Percentiles rank a stretch among this genome's conserved stretches.
Conservation (phyloP, 192 early-diverging fungal species). For the Glomus cerebriforme region DNA sequence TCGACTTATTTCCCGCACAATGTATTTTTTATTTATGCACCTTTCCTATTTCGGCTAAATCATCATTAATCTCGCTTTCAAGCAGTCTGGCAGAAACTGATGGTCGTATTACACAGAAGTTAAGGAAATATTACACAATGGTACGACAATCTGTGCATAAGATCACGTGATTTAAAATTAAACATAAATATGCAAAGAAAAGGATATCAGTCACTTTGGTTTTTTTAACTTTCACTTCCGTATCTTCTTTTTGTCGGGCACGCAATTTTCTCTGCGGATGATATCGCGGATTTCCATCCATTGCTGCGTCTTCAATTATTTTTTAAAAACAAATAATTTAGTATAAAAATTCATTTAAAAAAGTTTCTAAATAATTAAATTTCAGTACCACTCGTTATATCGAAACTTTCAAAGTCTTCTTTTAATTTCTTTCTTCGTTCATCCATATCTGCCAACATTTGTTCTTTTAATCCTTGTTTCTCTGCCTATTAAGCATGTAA, state of each 20-base stretch:
- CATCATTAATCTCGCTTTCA: constrained; percentile 22
- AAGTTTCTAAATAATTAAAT: neutral
- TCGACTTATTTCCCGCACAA: neutral
- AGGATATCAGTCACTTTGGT: constrained; percentile 18
- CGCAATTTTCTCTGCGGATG: constrained; percentile 24
- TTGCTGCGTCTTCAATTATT: neutral
- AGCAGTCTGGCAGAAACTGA: constrained; percentile 3
- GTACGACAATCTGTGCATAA: neutral
- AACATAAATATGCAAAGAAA: neutral
- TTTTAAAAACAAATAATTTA: neutral
- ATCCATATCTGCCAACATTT: constrained; percentile 71
- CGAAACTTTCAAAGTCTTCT: constrained; percentile 81
- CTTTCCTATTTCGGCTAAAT: constrained; percentile 21
- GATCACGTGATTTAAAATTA: neutral
- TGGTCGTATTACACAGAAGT: neutral
- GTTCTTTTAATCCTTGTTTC: constrained; percentile 66
- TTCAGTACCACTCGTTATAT: constrained; percentile 54
- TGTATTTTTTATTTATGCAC: neutral
- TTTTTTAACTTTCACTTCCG: constrained; percentile 13
- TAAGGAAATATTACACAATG: neutral
- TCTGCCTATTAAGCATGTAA: constrained; percentile 43
- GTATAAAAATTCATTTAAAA: neutral
- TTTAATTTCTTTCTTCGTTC: constrained; percentile 69
- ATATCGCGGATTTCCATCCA: neutral
- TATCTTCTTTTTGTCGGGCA: neutral